Percentiles rank a stretch among this genome's conserved stretches.
Evolutionary conservation across 1,284 basidiomycete species (phyloP).

Genomic region (Irpex sp.): DNA sequence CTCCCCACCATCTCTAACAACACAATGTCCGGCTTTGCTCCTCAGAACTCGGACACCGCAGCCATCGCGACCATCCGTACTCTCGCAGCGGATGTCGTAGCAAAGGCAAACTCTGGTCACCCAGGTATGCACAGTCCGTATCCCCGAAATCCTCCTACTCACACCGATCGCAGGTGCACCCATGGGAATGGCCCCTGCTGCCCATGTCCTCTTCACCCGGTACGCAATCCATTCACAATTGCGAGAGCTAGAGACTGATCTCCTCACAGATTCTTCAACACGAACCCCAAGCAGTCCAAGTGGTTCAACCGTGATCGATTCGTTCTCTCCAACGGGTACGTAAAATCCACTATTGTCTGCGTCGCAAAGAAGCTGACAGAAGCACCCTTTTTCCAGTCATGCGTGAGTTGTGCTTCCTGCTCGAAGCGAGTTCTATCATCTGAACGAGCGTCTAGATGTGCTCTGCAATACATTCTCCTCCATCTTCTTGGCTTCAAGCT

Average conservation of each 20-base stretch:
- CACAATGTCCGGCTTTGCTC: constrained; percentile 42
- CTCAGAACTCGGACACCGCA: constrained; percentile 47
- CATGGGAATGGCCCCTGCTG: constrained; percentile 88
- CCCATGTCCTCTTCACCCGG: constrained; percentile 86
- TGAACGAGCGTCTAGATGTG: constrained; percentile 52
- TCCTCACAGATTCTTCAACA: constrained; percentile 72
- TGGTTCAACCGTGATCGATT: constrained; percentile 93
- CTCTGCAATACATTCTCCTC: constrained; percentile 80
- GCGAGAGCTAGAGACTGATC: constrained; percentile 10
- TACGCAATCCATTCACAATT: constrained; percentile 26
- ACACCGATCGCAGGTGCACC: constrained; percentile 58
- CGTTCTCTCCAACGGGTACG: constrained; percentile 81
- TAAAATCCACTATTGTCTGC: constrained; percentile 2
- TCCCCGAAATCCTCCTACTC: neutral
- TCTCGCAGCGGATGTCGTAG: constrained; percentile 70
- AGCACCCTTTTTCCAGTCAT: constrained; percentile 41
- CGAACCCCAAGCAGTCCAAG: constrained; percentile 84
- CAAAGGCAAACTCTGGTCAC: constrained; percentile 89
- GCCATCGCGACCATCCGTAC: constrained; percentile 68
- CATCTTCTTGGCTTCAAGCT: constrained; percentile 85
- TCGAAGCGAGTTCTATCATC: neutral
- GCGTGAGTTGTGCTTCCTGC: constrained; percentile 45
- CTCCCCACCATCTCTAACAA: constrained; percentile 21
- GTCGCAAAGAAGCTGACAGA: neutral
- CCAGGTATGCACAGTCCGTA: constrained; percentile 51